Evolutionary conservation across 2,329 filamentous ascomycete genomes (phyloP), one percentile per base, ranked within the genome.

Genomic region (Trichoderma semiorbis): DNA sequence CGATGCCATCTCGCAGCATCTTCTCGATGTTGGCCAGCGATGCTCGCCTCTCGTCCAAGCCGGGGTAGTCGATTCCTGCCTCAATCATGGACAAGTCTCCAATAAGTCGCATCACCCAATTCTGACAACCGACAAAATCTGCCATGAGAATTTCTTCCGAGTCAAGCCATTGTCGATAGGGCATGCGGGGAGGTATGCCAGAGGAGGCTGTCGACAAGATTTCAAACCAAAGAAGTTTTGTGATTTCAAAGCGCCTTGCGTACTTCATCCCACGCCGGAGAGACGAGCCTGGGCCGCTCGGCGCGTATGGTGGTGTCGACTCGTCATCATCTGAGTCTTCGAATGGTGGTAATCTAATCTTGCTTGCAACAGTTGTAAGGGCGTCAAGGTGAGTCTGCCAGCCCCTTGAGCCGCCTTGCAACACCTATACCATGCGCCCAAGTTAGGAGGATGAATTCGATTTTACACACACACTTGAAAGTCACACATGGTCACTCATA

Each of bases 321-420:
- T 34, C 28, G 8, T 36, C 14, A n/a, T 36, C 28, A 43, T 43
- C 39, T 5, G 28, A n/a, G 39, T 21, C 21, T n/a, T 36, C 30
- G 39, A 58, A 32, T n/a, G 57, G 24, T 1, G 57, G 30, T 6
- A 58, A 39, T 24, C 21, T 60, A 18, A 69, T 61, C 57, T 53
- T 69, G 66, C 66, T 69, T 10, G 43, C 57, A 26, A 69, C 66
- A 7, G 57, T 62, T 26, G 66, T 69, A 24, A 69, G 66, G 28
- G 66, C 66, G 32, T 69, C 66, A 62, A 69, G 66, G 24, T 69
- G 66, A 30, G 66, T 69, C 66, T 69, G 66, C 66, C 66, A 69
- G 30, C 57, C 47, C 36, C 26, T 18, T 34, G 66, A 62, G 36
- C 57, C 57, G 24, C 66, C 66, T 62, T 62, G 66, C 57, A 69